Evolutionary conservation across 345 rosid species (phyloP), one percentile per base, ranked within the genome.

Genomic region (Aethionema arabicum): DNA sequence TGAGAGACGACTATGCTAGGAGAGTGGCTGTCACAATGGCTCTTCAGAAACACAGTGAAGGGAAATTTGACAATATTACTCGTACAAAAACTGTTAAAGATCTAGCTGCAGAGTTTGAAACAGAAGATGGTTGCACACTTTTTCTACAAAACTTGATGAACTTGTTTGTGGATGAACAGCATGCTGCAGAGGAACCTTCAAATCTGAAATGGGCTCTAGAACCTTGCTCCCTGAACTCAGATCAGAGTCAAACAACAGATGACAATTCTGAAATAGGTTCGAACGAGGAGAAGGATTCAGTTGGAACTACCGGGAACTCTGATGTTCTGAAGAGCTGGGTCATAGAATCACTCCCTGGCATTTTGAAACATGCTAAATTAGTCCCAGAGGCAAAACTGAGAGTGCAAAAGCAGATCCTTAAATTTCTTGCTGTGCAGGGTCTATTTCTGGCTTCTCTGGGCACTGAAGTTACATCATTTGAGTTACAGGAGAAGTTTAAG

Each of bases 231-330:
- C 33, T 74, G 36, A 74, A 74, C 53, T 74, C 97, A 32, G 97
- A 90, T 79, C 99, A 90, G 79, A 93, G 97, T 78, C 97, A 92
- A 80, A 90, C 99, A 60, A 93, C 97, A 11, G 99, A 95, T 82
- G 99, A 95, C 58, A 93, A 90, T 70, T 88, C 92, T 13, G 99
- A 90, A 76, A 80, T 85, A 57, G 96, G 90, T 36, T 84, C 91
- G 16, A 50, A 70, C 6, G 96, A 88, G 74, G 96, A 87, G 65
- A 93, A 82, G 76, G 95, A 87, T 63, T 78, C 85, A 35, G 41
- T 69, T 73, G 81, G 74, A 56, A 52, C 76, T 16, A 61, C 65
- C 39, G 95, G 79, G 63, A 87, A 72, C 68, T 73, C 86, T 45
- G 97, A 93, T 70, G 75, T 68, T 66, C 64, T 88, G 81, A 95